Evolutionary conservation across 257 asterid genomes (phyloP).

Genomic region (Primulina eburnea): DNA sequence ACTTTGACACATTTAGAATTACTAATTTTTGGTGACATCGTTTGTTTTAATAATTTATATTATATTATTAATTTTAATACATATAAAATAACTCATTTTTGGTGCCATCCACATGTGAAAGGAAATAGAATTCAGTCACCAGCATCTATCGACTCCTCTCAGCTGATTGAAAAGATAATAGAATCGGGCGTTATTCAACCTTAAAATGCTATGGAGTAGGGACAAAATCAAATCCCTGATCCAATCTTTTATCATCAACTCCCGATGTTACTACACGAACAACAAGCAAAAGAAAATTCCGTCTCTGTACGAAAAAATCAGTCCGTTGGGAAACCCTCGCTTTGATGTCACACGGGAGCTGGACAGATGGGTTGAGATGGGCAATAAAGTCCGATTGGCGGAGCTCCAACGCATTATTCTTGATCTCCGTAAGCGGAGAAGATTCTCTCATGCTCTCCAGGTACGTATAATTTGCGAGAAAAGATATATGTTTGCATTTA

Average conservation of each 20-base stretch:
- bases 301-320: constrained; percentile 61
- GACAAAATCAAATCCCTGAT: constrained; percentile 27
- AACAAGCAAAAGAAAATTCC: constrained; percentile 28
- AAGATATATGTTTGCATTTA: background rate
- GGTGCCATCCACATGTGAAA: no score
- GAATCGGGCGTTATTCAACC: background rate
- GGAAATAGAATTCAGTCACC: no score
- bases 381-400: constrained; percentile 58
- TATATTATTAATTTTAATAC: no score
- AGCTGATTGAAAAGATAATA: background rate
- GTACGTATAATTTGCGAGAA: constrained; percentile 26
- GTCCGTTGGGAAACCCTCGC: constrained; percentile 77
- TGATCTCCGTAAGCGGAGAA: constrained; percentile 81
- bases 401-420: constrained; percentile 70
- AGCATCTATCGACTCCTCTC: background rate
- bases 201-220: constrained; percentile 33
- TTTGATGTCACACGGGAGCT: constrained; percentile 54
- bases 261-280: constrained; percentile 42
- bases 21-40: no score
- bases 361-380: constrained; percentile 60
- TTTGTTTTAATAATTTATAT: no score
- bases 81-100: no score
- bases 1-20: no score
- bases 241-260: constrained; percentile 26
- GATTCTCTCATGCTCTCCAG: constrained; percentile 76